Evolutionary conservation across 2,329 filamentous ascomycete species (phyloP), one percentile per base, ranked within the genome.

Genomic region (Dendrostoma leiphaemia): DNA sequence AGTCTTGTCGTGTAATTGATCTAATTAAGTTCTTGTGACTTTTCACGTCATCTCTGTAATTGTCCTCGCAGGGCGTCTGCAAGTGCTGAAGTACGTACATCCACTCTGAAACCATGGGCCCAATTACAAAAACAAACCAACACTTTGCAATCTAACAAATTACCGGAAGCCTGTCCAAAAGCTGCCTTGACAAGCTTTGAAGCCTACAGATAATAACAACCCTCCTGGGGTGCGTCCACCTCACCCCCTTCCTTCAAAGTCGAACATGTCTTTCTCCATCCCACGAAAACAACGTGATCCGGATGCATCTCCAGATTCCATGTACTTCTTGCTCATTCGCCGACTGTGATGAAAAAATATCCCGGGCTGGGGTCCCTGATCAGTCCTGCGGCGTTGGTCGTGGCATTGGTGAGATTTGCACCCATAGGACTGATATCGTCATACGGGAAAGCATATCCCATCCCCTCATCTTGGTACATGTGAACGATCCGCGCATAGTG

Each of bases 401-500:
- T 56, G 8, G 21, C 41, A n/a, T 32, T 46, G 2, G 31, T 17
- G 2, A 15, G 8, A 3, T 19, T 34, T 4, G 9, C 1, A 7
- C 15, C 40, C 1, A 34, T 23, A 1, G 50, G 38, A 29, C 43
- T 52, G 6, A 48, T 55, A 8, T 55, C 43, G 9, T 55, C 53
- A 15, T 55, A 55, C 4, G 53, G 21, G 6, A 55, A 52, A 3
- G 35, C 48, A n/a, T 55, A 55, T 2, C 53, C 48, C 9, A 34
- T 55, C 9, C 31, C 28, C 4, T 35, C 21, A 2, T 24, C 6
- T 13, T 52, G 9, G n/a, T 17, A 23, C 7, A 35, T 28, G 9
- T 55, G 53, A 15, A 55, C 31, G 2, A 52, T 35, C 7, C 48
- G 41, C 9, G 34, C 45, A 29, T 55, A 55, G 26, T 55, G 48